phyloP scores from a whole-genome alignment of 2,329 filamentous ascomycete species.

The Xylariaceae sp. region DNA sequence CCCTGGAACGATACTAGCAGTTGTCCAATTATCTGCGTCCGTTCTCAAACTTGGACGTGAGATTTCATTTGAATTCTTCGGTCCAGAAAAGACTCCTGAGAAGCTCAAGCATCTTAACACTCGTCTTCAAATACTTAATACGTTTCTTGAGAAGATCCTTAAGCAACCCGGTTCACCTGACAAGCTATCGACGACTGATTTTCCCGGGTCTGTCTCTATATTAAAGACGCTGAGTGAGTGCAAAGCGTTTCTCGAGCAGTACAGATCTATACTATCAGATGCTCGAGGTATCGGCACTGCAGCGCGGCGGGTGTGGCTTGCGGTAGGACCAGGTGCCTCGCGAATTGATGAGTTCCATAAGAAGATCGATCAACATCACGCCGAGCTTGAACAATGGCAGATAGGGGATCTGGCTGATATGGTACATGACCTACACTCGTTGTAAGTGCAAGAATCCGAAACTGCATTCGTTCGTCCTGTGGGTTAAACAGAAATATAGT shows the following conservation, averaged over 20 bases:
- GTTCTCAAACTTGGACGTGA: constrained; percentile 33
- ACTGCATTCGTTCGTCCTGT: not conserved
- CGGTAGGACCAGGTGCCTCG: constrained; percentile 26
- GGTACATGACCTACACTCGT: constrained; percentile 10
- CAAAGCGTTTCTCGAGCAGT: constrained; percentile 33
- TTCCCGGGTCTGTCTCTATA: constrained; percentile 24
- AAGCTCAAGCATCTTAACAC: constrained; percentile 33
- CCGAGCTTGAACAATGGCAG: constrained; percentile 30
- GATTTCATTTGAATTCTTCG: constrained; percentile 31
- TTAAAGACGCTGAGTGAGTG: constrained; percentile 34
- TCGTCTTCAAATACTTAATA: constrained; percentile 32
- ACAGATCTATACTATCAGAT: constrained; percentile 28
- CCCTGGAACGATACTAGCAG: constrained; percentile 30
- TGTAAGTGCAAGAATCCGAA: constrained; percentile 4
- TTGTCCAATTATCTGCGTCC: constrained; percentile 33
- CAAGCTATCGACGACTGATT: constrained; percentile 20
- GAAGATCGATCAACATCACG: constrained; percentile 31
- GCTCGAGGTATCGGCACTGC: constrained; percentile 7
- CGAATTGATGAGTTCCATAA: constrained; percentile 32
- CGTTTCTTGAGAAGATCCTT: constrained; percentile 25
- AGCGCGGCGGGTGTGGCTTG: constrained; percentile 24
- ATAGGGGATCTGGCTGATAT: constrained; percentile 6
- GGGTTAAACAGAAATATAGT: constrained; percentile 1
- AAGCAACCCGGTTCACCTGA: constrained; percentile 17
- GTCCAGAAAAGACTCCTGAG: constrained; percentile 26